Conservation (phyloP, 1,284 basidiomycete genomes). For the Naganishia cerealis region DNA sequence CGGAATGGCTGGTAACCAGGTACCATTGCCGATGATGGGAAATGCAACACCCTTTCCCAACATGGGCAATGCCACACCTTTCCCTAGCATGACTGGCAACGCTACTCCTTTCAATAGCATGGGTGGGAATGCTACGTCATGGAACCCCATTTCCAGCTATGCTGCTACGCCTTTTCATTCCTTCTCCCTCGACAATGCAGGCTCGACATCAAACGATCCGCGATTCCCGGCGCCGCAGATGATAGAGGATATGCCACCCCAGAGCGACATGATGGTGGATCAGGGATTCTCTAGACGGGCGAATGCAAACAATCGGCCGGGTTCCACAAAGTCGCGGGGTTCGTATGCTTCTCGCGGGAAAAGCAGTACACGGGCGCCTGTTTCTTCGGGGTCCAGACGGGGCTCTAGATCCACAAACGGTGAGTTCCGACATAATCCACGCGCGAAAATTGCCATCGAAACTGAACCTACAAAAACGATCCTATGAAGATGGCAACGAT, state of each 20-base stretch:
- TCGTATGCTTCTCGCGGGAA: conserved; percentile 3
- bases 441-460: background rate
- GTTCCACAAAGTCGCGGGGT: background rate
- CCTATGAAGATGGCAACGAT: conserved; percentile 4
- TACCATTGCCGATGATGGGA: conserved; percentile 1
- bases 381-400: background rate
- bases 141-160: conserved; percentile 5
- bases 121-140: conserved; percentile 10
- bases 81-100: conserved; percentile 6
- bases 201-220: conserved; percentile 12
- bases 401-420: conserved; percentile 10
- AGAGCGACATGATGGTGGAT: conserved; percentile 5
- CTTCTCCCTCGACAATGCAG: conserved; percentile 17
- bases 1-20: background rate
- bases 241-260: background rate
- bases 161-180: conserved; percentile 11
- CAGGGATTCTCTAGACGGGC: conserved; percentile 15
- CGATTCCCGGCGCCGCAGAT: conserved; percentile 5
- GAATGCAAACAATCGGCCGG: conserved; percentile 2
- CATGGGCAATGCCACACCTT: conserved; percentile 16
- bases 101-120: background rate
- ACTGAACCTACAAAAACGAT: background rate
- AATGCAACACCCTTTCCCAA: background rate
- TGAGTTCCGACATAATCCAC: background rate
- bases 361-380: background rate